Evolutionary conservation across 2,329 filamentous ascomycete species (phyloP), one percentile per base, ranked within the genome.

Genomic region (Diplodia intermedia): DNA sequence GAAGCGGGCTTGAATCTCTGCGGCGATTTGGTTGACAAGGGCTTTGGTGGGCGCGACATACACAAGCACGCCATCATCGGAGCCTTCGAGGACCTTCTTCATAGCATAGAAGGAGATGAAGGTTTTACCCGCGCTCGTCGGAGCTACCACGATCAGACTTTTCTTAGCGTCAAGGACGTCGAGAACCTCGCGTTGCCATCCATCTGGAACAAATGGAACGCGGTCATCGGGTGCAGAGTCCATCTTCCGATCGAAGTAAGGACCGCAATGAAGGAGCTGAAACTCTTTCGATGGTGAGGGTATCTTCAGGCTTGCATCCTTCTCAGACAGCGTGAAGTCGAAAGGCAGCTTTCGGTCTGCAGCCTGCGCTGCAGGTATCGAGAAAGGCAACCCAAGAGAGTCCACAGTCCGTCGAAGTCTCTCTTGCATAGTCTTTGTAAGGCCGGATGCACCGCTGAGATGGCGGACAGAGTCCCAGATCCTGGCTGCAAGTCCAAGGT

Each of bases 101-200:
- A 94, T 94, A 1, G 91, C 91, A 72, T 94, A 93, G 77, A 94
- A 94, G 0, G 88, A 90, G 69, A 94, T 94, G 76, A 94, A 94
- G 0, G 91, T 94, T 77, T 94, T 94, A 36, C 91, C 91, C 0
- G 91, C 89, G 29, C 89, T 91, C 0, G 91, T 94, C 0, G 91
- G 91, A 0, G 91, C 91, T 9, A 94, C 88, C 0, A 93, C 90
- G 69, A 94, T 89, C 0, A 92, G 80, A 71, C 90, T 92, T 71
- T 88, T 86, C 66, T 90, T 83, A 0, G 83, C 84, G 75, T 94
- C 91, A 47, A 94, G 89, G 49, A 87, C 86, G 70, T 94, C 90
- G 0, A 94, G 82, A 0, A 94, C 91, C 47, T 87, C 82, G 67
- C 89, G 82, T 77, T 94, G 91, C 91, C 91, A 94, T 3, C 85